phyloP scores from a whole-genome alignment of 2,329 filamentous ascomycete species.

The Cladosporium colombiae region DNA sequence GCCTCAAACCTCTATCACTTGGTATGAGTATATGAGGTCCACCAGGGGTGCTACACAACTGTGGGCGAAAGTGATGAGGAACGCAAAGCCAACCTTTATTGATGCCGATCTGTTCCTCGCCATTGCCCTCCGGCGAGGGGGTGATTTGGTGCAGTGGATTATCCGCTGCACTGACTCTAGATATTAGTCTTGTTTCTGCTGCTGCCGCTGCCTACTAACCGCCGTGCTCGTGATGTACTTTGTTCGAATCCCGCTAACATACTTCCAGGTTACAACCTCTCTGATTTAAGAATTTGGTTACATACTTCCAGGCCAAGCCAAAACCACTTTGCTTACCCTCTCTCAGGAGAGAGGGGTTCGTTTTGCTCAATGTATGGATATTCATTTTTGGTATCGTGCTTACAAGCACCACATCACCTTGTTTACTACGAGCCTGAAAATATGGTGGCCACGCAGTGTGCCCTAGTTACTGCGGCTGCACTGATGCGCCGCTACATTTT shows the following conservation, averaged over 20 bases:
- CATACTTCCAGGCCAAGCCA: not conserved
- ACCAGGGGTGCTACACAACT: not conserved
- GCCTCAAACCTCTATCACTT: not conserved
- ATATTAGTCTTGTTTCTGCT: not conserved
- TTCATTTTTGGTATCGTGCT: not conserved
- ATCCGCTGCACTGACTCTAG: not conserved
- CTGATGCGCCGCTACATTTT: not conserved
- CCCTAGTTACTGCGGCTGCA: not conserved
- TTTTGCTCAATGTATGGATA: not conserved
- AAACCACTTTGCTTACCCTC: not conserved
- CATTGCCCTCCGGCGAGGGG: not conserved
- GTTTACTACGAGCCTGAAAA: not conserved
- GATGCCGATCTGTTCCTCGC: not conserved
- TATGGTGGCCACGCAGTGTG: not conserved
- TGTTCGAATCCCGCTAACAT: not conserved
- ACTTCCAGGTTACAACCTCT: not conserved
- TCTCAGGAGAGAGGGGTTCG: not conserved
- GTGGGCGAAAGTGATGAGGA: constrained; percentile 4
- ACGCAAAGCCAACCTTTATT: constrained; percentile 6
- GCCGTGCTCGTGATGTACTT: not conserved
- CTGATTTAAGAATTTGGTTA: not conserved
- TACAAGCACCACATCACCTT: not conserved
- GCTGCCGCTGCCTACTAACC: not conserved
- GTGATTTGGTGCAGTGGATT: not conserved
- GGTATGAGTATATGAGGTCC: not conserved